Evolutionary conservation across 1,284 basidiomycete genomes (phyloP).

Genomic region (Apiotrichum sp.): DNA sequence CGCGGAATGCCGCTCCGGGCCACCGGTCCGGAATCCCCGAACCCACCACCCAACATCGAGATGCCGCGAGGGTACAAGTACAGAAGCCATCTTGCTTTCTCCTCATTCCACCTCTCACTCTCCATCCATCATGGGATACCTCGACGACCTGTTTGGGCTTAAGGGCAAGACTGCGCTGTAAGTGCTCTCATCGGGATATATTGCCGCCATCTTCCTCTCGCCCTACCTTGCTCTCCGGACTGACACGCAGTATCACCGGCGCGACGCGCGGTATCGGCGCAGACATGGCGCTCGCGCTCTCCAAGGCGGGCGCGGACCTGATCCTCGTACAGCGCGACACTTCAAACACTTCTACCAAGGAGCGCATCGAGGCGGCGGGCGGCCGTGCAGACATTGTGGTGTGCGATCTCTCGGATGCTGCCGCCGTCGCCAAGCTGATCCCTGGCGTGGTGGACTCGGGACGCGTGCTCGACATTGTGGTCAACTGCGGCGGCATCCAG

Average conservation of each 20-base stretch:
- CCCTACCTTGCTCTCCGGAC: not conserved
- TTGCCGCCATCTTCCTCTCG: too few species aligned
- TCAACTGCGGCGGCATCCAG: constrained; percentile 95
- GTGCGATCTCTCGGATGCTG: constrained; percentile 67
- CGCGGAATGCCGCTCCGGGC: constrained; percentile 5
- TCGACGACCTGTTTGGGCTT: constrained; percentile 48
- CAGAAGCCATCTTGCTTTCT: not conserved
- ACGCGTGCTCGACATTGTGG: constrained; percentile 68
- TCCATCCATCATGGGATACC: constrained; percentile 19
- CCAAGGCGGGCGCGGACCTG: constrained; percentile 65
- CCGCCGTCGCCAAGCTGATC: constrained; percentile 61
- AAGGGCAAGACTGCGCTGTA: constrained; percentile 49
- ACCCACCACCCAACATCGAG: too few species aligned
- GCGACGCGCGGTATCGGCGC: constrained; percentile 47
- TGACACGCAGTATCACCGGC: constrained; percentile 36
- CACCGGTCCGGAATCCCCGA: constrained; percentile 7
- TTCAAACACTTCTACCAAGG: constrained; percentile 56
- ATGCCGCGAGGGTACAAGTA: not conserved
- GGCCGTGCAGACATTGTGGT: constrained; percentile 55
- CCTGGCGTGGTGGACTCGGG: constrained; percentile 53
- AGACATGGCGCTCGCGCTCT: constrained; percentile 48
- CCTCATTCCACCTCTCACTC: not conserved
- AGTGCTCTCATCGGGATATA: constrained; percentile 23
- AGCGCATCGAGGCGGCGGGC: constrained; percentile 52
- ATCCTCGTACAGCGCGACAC: constrained; percentile 65